phyloP scores from a whole-genome alignment of 352 stramenopile genomes.

The Phytophthora foliorum region DNA sequence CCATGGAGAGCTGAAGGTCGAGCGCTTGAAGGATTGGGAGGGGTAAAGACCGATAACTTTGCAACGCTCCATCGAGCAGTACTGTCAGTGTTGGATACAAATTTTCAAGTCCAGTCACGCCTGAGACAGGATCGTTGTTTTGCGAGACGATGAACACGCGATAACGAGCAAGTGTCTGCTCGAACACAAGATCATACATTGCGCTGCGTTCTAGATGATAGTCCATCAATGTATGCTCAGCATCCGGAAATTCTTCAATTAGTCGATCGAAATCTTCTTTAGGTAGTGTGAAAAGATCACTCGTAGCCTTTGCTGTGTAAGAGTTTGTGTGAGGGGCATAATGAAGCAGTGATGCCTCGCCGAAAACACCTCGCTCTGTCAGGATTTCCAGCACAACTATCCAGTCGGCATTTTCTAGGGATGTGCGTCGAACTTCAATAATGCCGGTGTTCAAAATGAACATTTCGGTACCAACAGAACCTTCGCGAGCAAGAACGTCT shows the following conservation, averaged over 20 bases:
- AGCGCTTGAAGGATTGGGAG: slow-evolving; percentile 67
- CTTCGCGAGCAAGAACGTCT: slow-evolving; percentile 70
- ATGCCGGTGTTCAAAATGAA: slow-evolving; percentile 85
- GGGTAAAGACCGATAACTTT: slow-evolving; percentile 72
- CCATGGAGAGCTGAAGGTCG: slow-evolving; percentile 80
- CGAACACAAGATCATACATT: slow-evolving; percentile 74
- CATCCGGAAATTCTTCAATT: slow-evolving; percentile 85
- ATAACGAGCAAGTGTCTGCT: slow-evolving; percentile 78
- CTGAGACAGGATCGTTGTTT: slow-evolving; percentile 65
- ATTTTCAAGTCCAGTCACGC: slow-evolving; percentile 67
- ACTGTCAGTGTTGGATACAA: slow-evolving; percentile 77
- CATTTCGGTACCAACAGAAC: slow-evolving; percentile 81
- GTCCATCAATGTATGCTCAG: slow-evolving; percentile 61
- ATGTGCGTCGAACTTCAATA: slow-evolving; percentile 73
- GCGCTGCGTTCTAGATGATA: slow-evolving; percentile 72
- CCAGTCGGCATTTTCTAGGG: slow-evolving; percentile 61
- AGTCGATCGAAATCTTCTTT: slow-evolving; percentile 87
- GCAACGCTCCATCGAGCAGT: slow-evolving; percentile 65
- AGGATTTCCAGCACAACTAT: slow-evolving; percentile 83
- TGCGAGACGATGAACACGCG: slow-evolving; percentile 67
- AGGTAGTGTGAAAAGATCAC: slow-evolving; percentile 79
- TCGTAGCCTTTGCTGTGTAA: slow-evolving; percentile 75
- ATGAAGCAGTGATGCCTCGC: slow-evolving; percentile 73
- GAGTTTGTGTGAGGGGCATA: slow-evolving; percentile 84
- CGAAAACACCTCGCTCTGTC: slow-evolving; percentile 75